These are phyloP conservation scores for Rhodosporidiobolus odoratus DNA, from an alignment of 768 basidiomycete genomes.

Conservation along the genomic window DNA sequence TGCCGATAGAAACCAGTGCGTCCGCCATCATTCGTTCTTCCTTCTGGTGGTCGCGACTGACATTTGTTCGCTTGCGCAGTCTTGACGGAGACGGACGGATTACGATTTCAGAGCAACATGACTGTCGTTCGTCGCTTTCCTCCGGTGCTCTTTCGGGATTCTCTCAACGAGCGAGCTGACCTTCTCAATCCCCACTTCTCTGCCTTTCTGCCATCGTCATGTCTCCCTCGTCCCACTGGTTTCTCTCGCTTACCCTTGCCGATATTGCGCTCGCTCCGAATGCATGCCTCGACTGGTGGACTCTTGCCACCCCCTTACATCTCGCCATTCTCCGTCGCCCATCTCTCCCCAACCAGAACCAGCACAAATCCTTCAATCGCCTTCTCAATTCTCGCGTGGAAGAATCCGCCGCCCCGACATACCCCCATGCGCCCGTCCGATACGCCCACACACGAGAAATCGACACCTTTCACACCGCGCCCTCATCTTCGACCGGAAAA, in stretches of 20 bases:
- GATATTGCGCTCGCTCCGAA: too few species aligned
- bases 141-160: not conserved
- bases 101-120: slow-evolving; percentile 91
- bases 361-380: slow-evolving; percentile 80
- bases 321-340: not conserved
- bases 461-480: slow-evolving; percentile 43
- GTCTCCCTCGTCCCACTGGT: not conserved
- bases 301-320: not conserved
- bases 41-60: not conserved
- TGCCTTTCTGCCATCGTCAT: not conserved
- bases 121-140: slow-evolving; percentile 57
- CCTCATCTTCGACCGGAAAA: slow-evolving; percentile 51
- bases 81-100: slow-evolving; percentile 60
- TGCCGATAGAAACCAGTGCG: slow-evolving; percentile 78
- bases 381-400: slow-evolving; percentile 77
- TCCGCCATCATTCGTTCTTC: slow-evolving; percentile 32
- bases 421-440: slow-evolving; percentile 57
- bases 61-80: slow-evolving; percentile 52
- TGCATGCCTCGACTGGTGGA: too few species aligned
- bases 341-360: slow-evolving; percentile 53
- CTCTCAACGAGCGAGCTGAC: not conserved
- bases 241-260: too few species aligned
- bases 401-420: slow-evolving; percentile 54
- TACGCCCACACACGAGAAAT: slow-evolving; percentile 72
- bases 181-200: not conserved